A percentile compares a stretch with the other conserved stretches of the same genome.
Evolutionary conservation across 805 yeast genomes (phyloP).

Genomic region (Lachancea thermotolerans): DNA sequence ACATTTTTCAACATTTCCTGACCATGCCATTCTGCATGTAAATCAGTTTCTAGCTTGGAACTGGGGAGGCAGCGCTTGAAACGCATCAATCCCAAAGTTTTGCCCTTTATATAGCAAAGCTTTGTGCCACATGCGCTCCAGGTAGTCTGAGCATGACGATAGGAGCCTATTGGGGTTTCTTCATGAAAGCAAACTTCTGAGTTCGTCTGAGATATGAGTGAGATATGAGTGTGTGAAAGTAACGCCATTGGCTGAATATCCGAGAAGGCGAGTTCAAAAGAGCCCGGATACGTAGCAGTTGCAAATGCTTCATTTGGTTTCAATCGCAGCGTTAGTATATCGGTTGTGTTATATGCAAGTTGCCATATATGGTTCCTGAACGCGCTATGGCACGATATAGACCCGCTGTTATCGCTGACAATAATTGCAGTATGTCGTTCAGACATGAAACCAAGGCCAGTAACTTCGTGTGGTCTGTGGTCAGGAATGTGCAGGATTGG

Average conservation of each 20-base stretch:
- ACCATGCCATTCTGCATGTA: not conserved
- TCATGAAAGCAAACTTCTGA: not conserved
- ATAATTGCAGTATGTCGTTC: constrained; percentile 49
- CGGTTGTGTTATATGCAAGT: constrained; percentile 20
- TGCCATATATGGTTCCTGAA: constrained; percentile 37
- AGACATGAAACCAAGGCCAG: constrained; percentile 43
- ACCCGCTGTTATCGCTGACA: constrained; percentile 49
- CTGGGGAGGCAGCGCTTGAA: not conserved
- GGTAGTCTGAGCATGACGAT: constrained; percentile 4
- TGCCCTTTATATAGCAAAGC: constrained; percentile 18
- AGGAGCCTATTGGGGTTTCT: not conserved
- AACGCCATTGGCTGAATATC: constrained; percentile 19
- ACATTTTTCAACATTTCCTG: constrained; percentile 6
- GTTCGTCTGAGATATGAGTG: constrained; percentile 1
- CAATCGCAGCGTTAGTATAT: constrained; percentile 8
- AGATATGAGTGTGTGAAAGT: constrained; percentile 13
- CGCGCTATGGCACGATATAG: constrained; percentile 59
- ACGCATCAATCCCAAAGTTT: not conserved
- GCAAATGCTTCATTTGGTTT: constrained; percentile 9
- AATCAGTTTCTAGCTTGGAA: not conserved
- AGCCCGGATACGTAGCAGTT: constrained; percentile 12
- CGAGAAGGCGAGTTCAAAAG: not conserved
- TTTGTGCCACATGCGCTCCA: constrained; percentile 16
- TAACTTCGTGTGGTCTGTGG: constrained; percentile 32
- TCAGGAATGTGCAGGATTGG: constrained; percentile 28